Evolutionary conservation across 495 filamentous ascomycete genomes (phyloP).

Genomic region (Cladorrhinum samala): DNA sequence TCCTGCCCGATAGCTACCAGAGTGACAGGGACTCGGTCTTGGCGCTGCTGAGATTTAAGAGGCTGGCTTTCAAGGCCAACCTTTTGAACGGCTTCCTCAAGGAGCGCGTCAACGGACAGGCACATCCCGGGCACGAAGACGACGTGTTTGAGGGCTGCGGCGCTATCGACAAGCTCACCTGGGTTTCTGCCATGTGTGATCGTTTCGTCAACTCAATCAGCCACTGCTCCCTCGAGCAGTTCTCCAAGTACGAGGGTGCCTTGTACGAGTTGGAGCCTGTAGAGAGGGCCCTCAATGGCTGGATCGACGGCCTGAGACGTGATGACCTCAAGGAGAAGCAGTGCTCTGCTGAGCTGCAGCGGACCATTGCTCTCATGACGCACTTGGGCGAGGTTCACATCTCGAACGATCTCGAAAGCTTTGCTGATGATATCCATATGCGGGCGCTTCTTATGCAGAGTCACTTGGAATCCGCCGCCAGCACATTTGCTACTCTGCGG

Average conservation of each 20-base stretch:
- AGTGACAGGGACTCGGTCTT: constrained; percentile 75
- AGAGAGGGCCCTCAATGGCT: constrained; percentile 80
- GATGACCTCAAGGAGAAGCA: constrained; percentile 85
- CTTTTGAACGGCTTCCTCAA: constrained; percentile 74
- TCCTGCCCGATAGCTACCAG: constrained; percentile 82
- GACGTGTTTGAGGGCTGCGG: constrained; percentile 72
- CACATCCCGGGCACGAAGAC: constrained; percentile 55
- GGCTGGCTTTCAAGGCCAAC: constrained; percentile 81
- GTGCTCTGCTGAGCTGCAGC: constrained; percentile 70
- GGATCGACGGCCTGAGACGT: constrained; percentile 74
- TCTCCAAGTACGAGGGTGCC: constrained; percentile 65
- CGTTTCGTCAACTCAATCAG: constrained; percentile 75
- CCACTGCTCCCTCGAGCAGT: constrained; percentile 68
- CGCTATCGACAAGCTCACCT: constrained; percentile 76
- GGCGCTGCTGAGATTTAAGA: constrained; percentile 78
- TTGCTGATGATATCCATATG: constrained; percentile 74
- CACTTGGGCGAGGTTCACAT: constrained; percentile 82
- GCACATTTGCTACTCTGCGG: constrained; percentile 57
- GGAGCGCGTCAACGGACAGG: constrained; percentile 57
- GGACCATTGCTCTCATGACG: constrained; percentile 75
- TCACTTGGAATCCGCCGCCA: constrained; percentile 71
- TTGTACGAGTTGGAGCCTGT: constrained; percentile 89
- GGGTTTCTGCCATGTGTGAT: constrained; percentile 75
- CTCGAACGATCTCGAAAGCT: constrained; percentile 61
- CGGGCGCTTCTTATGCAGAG: constrained; percentile 67